Evolutionary conservation across 768 basidiomycete genomes (phyloP).

Genomic region (Mycena alexandri): DNA sequence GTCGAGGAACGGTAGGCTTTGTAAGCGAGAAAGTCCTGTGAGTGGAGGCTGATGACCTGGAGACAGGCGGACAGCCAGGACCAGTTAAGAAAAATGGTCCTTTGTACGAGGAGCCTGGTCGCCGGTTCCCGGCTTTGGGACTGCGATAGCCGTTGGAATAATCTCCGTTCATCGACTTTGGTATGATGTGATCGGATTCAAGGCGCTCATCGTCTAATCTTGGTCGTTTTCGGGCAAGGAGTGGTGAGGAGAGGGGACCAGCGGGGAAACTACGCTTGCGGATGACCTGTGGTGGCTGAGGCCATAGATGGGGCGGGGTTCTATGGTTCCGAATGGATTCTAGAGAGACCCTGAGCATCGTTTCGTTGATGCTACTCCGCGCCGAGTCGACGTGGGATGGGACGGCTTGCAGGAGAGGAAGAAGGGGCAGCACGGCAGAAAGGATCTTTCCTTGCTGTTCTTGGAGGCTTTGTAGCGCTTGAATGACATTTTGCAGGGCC

Average conservation of each 20-base stretch:
- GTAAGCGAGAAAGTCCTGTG: slow-evolving; percentile 12
- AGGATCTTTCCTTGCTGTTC: slow-evolving; percentile 72
- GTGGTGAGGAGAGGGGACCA: slow-evolving; percentile 29
- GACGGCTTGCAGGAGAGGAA: slow-evolving; percentile 71
- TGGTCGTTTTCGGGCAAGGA: slow-evolving; percentile 25
- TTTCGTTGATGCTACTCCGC: slow-evolving; percentile 50
- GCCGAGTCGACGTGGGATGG: slow-evolving; percentile 67
- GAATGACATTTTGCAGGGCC: slow-evolving; percentile 65
- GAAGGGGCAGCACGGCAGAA: slow-evolving; percentile 66
- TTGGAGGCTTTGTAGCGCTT: slow-evolving; percentile 70
- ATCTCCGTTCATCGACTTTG: background rate
- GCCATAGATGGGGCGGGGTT: slow-evolving; percentile 24
- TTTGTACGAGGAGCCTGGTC: background rate
- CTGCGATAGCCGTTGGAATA: background rate
- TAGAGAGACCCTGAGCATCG: slow-evolving; percentile 39
- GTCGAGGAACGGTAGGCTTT: slow-evolving; percentile 30
- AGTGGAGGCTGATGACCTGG: background rate
- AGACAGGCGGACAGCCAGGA: slow-evolving; percentile 5
- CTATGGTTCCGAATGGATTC: slow-evolving; percentile 18
- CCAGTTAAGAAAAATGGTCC: slow-evolving; percentile 11
- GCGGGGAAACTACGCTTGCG: slow-evolving; percentile 32
- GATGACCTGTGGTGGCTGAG: slow-evolving; percentile 11
- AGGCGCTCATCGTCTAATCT: slow-evolving; percentile 21
- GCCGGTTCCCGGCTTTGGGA: slow-evolving; percentile 11
- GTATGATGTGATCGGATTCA: slow-evolving; percentile 6